Percentiles rank a stretch among this genome's conserved stretches.
Evolutionary conservation across 73 alveolate genomes (phyloP).

Genomic region (Tetrahymena malaccensis): DNA sequence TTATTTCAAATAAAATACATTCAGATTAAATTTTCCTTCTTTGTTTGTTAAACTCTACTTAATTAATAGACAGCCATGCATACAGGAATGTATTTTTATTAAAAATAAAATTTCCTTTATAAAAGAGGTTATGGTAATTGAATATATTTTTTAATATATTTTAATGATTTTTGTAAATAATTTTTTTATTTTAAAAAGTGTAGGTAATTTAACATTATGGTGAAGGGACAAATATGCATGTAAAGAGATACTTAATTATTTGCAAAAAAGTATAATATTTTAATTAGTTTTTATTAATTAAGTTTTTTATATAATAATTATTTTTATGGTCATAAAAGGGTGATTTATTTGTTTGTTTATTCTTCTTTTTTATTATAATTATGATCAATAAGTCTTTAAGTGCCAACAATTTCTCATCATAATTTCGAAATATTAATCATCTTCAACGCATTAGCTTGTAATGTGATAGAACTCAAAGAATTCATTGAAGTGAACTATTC

Average conservation of each 20-base stretch:
- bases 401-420: not conserved
- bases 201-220: too few species aligned
- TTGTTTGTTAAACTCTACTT: not conserved
- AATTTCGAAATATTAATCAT: slow-evolving; percentile 69
- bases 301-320: not conserved
- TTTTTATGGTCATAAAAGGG: too few species aligned
- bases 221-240: not conserved
- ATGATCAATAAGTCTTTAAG: not conserved
- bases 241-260: not conserved
- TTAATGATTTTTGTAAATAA: too few species aligned
- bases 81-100: not conserved
- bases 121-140: not conserved
- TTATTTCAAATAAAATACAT: not conserved
- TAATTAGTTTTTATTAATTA: not conserved
- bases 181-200: too few species aligned
- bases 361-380: too few species aligned
- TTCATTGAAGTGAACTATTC: slow-evolving; percentile 81
- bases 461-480: slow-evolving; percentile 79
- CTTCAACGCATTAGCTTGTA: slow-evolving; percentile 76
- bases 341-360: too few species aligned
- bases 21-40: not conserved
- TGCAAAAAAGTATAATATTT: not conserved
- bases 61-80: not conserved
- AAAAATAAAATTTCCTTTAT: not conserved
- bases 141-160: too few species aligned